Base-by-base conservation (phyloP, 2,329 filamentous ascomycete species). In the Zasmidium angulare region DNA sequence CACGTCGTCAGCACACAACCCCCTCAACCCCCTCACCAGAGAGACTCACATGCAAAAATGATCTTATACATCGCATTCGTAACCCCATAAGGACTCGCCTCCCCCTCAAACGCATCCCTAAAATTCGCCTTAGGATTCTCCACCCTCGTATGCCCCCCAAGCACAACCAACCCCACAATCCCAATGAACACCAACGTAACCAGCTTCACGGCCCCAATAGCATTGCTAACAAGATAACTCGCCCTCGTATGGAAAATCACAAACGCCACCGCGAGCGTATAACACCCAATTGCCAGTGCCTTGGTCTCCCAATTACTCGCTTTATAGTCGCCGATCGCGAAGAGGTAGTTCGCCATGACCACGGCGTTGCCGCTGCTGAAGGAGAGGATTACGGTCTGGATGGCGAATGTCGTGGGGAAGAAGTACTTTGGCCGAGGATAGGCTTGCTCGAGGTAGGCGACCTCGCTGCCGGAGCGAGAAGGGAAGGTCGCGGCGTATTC, bases 381-480 rank as follows among this genome's bases (percentile, higher is more conserved):
- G 0, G 86, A 88, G 2, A 89, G 74, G 1, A 87, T 70, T 1
- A 89, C 84, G 0, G 82, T 81, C 68, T 87, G 84, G 2, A 88
- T 81, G 0, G 87, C 87, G 68, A 87, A 89, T 0, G 84, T 78
- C 0, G 84, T 84, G 0, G 86, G 85, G 51, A 89, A 84, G 60
- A 89, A 80, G 68, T 85, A 87, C 56, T 79, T 82, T 0, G 87
- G 87, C 1, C 84, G 79, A 0, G 86, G 86, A 62, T 82, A 90
- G 0, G 85, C 84, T 67, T 89, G 87, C 64, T 89, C 87, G 0
- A 89, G 78, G 64, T 88, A 89, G 0, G 87, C 86, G 0, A 87
- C 86, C 66, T 89, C 85, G 0, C 82, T 81, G 0, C 86, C 87
- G 1, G 84, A 87, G 7, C 87, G 82, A 67, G 83, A 88, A 0